Percentiles rank a stretch among this genome's conserved stretches.
These are phyloP conservation scores for Stephania japonica DNA, from an alignment of 164 flowering plant species.

Conservation along the genomic window DNA sequence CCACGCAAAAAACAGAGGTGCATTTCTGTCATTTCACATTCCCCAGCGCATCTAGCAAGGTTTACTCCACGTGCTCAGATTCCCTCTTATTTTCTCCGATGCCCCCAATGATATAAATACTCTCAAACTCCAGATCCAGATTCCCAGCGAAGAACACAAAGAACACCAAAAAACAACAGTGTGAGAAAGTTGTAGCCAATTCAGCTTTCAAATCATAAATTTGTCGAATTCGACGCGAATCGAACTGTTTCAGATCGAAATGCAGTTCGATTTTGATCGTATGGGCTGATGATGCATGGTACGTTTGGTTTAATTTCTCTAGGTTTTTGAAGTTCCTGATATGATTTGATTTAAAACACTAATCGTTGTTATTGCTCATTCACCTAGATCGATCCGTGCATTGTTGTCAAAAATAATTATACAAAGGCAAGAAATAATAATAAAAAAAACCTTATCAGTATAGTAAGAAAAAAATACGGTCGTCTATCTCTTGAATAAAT, in stretches of 20 bases:
- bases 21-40: not conserved
- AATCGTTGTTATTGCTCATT: too few species aligned
- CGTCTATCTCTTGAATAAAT: too few species aligned
- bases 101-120: not conserved
- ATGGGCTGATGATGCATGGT: too few species aligned
- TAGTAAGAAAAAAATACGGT: too few species aligned
- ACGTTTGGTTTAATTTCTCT: too few species aligned
- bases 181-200: not conserved
- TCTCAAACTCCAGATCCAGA: not conserved
- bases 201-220: not conserved
- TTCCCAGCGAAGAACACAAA: not conserved
- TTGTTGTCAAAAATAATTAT: too few species aligned
- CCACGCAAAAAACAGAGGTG: not conserved
- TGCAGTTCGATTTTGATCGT: not conserved
- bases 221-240: not conserved
- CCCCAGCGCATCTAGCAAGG: not conserved
- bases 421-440: too few species aligned
- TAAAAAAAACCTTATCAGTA: too few species aligned
- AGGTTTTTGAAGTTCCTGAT: too few species aligned
- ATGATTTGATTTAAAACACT: too few species aligned
- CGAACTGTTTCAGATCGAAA: not conserved
- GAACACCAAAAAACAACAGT: not conserved
- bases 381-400: too few species aligned
- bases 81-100: not conserved
- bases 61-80: conserved; percentile 18